phyloP scores from a whole-genome alignment of 805 yeast genomes.

The Kuraishia cidri region DNA sequence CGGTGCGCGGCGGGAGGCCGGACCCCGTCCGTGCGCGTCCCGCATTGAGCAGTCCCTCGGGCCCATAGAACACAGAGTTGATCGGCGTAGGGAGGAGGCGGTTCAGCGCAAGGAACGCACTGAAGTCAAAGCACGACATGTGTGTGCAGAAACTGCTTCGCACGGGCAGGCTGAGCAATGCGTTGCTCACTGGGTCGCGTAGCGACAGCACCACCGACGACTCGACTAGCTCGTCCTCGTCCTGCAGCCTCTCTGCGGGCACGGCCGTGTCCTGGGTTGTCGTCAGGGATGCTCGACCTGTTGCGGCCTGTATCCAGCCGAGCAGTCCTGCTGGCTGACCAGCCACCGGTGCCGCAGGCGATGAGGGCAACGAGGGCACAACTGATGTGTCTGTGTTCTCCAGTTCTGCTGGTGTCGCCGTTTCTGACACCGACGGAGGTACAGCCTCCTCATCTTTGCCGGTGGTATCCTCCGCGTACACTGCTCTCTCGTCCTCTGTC shows the following conservation, averaged over 20 bases:
- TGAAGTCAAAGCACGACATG: conserved; percentile 23
- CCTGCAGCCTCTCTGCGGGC: conserved; percentile 4
- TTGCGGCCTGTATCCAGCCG: too few species aligned
- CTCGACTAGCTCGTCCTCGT: conserved; percentile 20
- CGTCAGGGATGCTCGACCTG: too few species aligned
- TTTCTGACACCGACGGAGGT: too few species aligned
- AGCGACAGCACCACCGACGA: conserved; percentile 17
- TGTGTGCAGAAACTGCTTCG: conserved; percentile 22
- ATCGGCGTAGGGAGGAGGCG: conserved; percentile 6
- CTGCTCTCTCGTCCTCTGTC: too few species aligned
- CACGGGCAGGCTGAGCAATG: conserved; percentile 17
- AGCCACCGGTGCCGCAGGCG: too few species aligned
- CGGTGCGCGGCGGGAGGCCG: conserved; percentile 9
- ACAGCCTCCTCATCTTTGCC: too few species aligned
- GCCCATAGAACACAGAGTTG: not conserved
- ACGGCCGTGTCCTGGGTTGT: too few species aligned
- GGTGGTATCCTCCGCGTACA: too few species aligned
- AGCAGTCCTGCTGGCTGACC: too few species aligned
- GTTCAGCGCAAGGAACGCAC: conserved; percentile 18
- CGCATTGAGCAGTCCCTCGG: not conserved
- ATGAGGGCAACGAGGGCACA: too few species aligned
- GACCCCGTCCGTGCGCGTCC: not conserved
- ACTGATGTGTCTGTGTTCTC: too few species aligned
- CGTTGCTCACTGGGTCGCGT: conserved; percentile 22
- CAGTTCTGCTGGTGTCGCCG: too few species aligned